Percentiles rank a stretch among this genome's conserved stretches.
These are phyloP conservation scores for Talaromyces funiculosus DNA, from an alignment of 2,329 filamentous ascomycete genomes.

Conservation along the genomic window DNA sequence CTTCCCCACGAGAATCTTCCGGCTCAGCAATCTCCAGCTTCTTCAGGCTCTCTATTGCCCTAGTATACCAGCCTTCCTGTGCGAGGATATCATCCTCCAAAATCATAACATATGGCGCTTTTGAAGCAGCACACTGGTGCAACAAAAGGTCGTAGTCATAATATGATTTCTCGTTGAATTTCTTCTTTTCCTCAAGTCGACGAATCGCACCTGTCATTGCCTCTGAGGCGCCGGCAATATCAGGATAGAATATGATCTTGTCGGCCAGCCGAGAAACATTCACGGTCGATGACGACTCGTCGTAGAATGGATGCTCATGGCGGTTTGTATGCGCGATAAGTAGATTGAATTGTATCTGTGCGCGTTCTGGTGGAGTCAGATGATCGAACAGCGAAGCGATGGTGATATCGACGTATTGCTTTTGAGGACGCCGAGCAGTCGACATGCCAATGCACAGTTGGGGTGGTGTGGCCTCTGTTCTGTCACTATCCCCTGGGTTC, in stretches of 20 bases:
- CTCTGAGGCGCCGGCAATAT: slow-evolving; percentile 17
- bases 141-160: slow-evolving; percentile 43
- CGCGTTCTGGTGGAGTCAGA: slow-evolving; percentile 37
- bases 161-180: slow-evolving; percentile 35
- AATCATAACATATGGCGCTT: slow-evolving; percentile 39
- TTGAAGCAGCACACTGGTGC: slow-evolving; percentile 33
- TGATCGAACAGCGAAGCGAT: slow-evolving; percentile 43
- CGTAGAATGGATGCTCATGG: slow-evolving; percentile 35
- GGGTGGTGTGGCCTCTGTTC: not conserved
- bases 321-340: slow-evolving; percentile 44
- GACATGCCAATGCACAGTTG: slow-evolving; percentile 40
- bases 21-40: slow-evolving; percentile 29
- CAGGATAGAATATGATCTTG: slow-evolving; percentile 38
- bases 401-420: slow-evolving; percentile 37
- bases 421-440: slow-evolving; percentile 35
- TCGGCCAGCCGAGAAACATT: slow-evolving; percentile 40
- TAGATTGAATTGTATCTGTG: slow-evolving; percentile 38
- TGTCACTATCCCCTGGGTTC: not conserved
- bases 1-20: not conserved
- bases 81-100: slow-evolving; percentile 46
- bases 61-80: slow-evolving; percentile 44
- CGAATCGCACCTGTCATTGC: slow-evolving; percentile 30
- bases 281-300: slow-evolving; percentile 20
- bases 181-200: slow-evolving; percentile 28
- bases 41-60: slow-evolving; percentile 31